Evolutionary conservation across 352 stramenopile species (phyloP), one percentile per base, ranked within the genome.

Genomic region (Globisporangium paroecandrum): DNA sequence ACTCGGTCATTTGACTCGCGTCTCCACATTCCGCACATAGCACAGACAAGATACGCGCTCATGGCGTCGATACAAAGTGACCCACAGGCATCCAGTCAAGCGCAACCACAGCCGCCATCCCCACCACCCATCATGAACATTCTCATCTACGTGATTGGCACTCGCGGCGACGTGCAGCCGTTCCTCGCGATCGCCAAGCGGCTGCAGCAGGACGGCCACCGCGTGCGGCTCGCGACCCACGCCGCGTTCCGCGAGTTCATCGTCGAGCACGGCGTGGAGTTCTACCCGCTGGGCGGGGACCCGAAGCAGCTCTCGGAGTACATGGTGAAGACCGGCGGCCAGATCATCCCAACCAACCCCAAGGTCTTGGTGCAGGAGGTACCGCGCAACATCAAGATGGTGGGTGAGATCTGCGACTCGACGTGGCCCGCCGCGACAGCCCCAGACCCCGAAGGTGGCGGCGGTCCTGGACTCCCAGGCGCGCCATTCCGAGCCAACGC

Each of bases 171-270:
- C 65, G 89, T 97, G n/a, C 78, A 95, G 76, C 89, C 89, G 13
- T 97, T 96, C 67, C 66, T 96, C 3, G 87, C 72, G 27, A 91
- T 98, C 43, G 91, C 89, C 51, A 91, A 93, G 69, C 76, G 86
- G 24, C 75, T 98, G 6, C 70, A 94, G 65, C 62, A 77, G 0
- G 73, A 97, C 41, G 94, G 94, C 0, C 95, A 98, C 68, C 85
- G 90, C 13, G 95, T 98, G 12, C 85, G 95, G 0, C 73, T 98
- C 18, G 93, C 93, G 0, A 98, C 93, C 0, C 95, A 98, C 71
- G 86, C 83, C 18, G 76, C 91, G 5, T 97, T 97, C 73, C 77
- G 93, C 22, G 67, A 85, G 10, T 91, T 94, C 53, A 91, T 98
- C 8, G 85, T 79, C 43, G 76, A 79, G 4, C 75, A 91, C 32